Evolutionary conservation across 2,329 filamentous ascomycete species (phyloP), one percentile per base, ranked within the genome.

Genomic region (Simplicillium aogashimaense): DNA sequence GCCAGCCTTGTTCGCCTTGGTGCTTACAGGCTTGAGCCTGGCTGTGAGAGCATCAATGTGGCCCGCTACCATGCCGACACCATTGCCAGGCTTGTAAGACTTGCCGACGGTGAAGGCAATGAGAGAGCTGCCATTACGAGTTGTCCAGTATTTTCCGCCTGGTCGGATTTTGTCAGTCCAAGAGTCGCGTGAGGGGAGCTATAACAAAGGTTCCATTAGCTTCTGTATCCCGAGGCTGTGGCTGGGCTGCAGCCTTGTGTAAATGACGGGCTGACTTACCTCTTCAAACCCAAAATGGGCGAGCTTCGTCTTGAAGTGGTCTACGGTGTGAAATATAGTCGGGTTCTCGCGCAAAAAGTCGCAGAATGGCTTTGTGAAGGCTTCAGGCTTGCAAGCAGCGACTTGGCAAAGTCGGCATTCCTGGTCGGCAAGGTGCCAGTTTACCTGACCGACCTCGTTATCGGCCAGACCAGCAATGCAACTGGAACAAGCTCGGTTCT

Each of bases 41-140:
- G 89, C 86, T 13, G 89, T 94, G 39, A 97, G 67, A 36, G 90
- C 89, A 62, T 97, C 92, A 46, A 97, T 83, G 61, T 97, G 92
- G 7, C 89, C 89, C 3, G 85, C 92, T 35, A 97, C 72, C 62
- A 95, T 89, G 41, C 82, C 87, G 37, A 90, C 74, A 36, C 90
- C 90, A 53, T 94, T 89, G 8, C 90, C 90, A 38, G 83, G 74
- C 61, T 83, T 72, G 60, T 95, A 95, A 3, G 81, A 73, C 39
- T 76, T 77, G 42, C 90, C 90, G 41, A 95, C 75, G 4, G 77
- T 76, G 62, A 95, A 97, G 7, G 88, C 85, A 52, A 95, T 86
- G 47, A 94, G 61, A 32, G 86, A 83, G 58, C 81, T 89, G 39
- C 84, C 86, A 54, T 97, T 97, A 44, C 90, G 82, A 16, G 82